Percentiles rank a stretch among this genome's conserved stretches.
phyloP scores from a whole-genome alignment of 129 eudicot genomes.

The Apium graveolens region DNA sequence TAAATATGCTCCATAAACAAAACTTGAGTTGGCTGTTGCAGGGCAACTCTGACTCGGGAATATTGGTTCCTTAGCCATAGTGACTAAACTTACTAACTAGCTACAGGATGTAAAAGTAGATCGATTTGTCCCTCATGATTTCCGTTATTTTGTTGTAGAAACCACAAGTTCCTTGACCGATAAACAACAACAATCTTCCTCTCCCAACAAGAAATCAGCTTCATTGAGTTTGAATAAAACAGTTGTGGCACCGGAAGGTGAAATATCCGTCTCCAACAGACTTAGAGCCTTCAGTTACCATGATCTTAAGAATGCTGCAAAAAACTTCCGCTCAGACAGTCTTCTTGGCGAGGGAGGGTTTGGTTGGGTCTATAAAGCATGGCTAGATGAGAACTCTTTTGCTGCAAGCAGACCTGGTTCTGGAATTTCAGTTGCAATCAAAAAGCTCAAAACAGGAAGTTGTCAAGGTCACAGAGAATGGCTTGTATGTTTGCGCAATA shows the following conservation, averaged over 20 bases:
- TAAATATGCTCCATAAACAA: not conserved
- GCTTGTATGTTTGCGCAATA: conserved; percentile 37
- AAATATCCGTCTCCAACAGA: conserved; percentile 21
- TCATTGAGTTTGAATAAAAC: conserved; percentile 19
- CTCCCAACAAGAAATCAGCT: conserved; percentile 12
- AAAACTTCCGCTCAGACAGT: conserved; percentile 51
- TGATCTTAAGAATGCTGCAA: conserved; percentile 48
- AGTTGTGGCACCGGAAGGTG: conserved; percentile 17
- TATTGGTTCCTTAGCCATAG: no score
- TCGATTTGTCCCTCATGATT: not conserved
- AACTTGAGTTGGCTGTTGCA: not conserved
- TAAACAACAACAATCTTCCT: conserved; percentile 14
- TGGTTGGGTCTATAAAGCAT: conserved; percentile 55
- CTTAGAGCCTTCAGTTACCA: conserved; percentile 53
- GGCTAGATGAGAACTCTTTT: conserved; percentile 48
- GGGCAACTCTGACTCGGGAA: not conserved
- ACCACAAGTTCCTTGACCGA: conserved; percentile 6
- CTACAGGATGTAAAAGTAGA: not conserved
- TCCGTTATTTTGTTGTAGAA: conserved; percentile 24
- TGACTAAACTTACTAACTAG: no score
- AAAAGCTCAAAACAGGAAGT: conserved; percentile 47
- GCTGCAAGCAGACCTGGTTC: conserved; percentile 54
- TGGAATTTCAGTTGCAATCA: conserved; percentile 54
- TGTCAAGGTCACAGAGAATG: conserved; percentile 71
- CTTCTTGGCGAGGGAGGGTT: conserved; percentile 67